These are phyloP conservation scores for Diddensiella transvaalensis DNA, from an alignment of 805 yeast species.

Conservation along the genomic window DNA sequence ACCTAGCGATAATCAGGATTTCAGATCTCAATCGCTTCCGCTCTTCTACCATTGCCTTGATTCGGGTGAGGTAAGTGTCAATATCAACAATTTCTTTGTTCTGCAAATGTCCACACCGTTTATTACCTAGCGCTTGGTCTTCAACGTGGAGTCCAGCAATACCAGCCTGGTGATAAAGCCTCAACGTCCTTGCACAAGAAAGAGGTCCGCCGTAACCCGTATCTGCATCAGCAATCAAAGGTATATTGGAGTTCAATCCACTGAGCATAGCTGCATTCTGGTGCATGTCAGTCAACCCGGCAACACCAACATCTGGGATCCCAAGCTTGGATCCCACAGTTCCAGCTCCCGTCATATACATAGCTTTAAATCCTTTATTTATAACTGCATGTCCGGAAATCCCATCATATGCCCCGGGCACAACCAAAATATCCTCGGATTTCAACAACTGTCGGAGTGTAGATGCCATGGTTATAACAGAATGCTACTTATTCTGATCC, in stretches of 20 bases:
- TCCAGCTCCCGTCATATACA: slow-evolving; percentile 14
- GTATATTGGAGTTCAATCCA: background rate
- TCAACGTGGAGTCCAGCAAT: slow-evolving; percentile 12
- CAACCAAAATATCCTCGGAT: slow-evolving; percentile 4
- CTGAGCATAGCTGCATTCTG: slow-evolving; percentile 9
- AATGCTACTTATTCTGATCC: too few relatives aligned
- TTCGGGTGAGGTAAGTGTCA: slow-evolving; percentile 1
- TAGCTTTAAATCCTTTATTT: slow-evolving; percentile 3
- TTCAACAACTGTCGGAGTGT: background rate
- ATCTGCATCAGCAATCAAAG: slow-evolving; percentile 13
- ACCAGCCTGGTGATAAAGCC: slow-evolving; percentile 8
- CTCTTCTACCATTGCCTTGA: slow-evolving; percentile 10
- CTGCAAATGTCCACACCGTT: slow-evolving; percentile 10
- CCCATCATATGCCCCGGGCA: slow-evolving; percentile 11
- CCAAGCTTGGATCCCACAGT: slow-evolving; percentile 8
- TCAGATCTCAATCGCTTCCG: slow-evolving; percentile 8
- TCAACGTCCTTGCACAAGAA: slow-evolving; percentile 10
- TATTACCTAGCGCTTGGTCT: slow-evolving; percentile 9
- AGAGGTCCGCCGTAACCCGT: slow-evolving; percentile 9
- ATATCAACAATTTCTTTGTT: slow-evolving; percentile 1
- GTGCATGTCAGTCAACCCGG: slow-evolving; percentile 9
- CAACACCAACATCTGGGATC: slow-evolving; percentile 9
- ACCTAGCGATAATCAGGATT: slow-evolving; percentile 8
- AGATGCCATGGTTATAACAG: slow-evolving; percentile 7
- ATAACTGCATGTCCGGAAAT: slow-evolving; percentile 6